Percentiles rank a stretch among this genome's conserved stretches.
phyloP scores from a whole-genome alignment of 2,329 filamentous ascomycete genomes.

The Aspergillus sergii region DNA sequence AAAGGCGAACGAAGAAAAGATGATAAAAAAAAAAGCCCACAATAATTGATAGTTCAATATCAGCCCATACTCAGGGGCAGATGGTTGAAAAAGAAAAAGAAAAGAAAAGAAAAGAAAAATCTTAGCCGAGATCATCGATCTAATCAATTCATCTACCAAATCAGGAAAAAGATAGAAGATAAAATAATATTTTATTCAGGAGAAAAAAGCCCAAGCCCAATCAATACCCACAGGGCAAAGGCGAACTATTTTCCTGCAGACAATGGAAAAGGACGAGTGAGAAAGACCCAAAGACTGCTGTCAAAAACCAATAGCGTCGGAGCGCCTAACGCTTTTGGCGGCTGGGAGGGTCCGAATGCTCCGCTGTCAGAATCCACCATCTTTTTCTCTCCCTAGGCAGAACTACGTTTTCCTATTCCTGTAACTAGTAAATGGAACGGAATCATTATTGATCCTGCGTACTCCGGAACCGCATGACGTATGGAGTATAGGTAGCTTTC shows the following conservation, averaged over 20 bases:
- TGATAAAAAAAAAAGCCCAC: neutral
- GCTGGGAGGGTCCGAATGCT: neutral
- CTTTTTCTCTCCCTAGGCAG: neutral
- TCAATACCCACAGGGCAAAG: neutral
- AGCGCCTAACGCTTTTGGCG: constrained; percentile 2
- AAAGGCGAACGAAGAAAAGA: neutral
- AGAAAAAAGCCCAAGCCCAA: neutral
- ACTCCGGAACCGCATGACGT: neutral
- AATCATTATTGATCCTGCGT: neutral
- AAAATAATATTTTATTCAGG: neutral
- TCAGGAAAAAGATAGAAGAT: neutral
- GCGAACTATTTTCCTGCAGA: neutral
- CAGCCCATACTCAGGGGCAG: neutral
- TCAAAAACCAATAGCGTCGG: constrained; percentile 3
- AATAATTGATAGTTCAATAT: neutral
- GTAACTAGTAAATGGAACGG: neutral
- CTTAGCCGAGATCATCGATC: neutral
- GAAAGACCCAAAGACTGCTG: neutral
- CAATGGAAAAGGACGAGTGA: neutral
- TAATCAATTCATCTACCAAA: neutral
- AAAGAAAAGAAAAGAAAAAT: neutral
- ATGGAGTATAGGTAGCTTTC: neutral
- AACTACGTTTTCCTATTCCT: neutral
- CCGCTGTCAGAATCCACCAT: constrained; percentile 2
- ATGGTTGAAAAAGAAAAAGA: neutral